Evolutionary conservation across 345 rosid genomes (phyloP).

Genomic region (Melastoma malabathricum): DNA sequence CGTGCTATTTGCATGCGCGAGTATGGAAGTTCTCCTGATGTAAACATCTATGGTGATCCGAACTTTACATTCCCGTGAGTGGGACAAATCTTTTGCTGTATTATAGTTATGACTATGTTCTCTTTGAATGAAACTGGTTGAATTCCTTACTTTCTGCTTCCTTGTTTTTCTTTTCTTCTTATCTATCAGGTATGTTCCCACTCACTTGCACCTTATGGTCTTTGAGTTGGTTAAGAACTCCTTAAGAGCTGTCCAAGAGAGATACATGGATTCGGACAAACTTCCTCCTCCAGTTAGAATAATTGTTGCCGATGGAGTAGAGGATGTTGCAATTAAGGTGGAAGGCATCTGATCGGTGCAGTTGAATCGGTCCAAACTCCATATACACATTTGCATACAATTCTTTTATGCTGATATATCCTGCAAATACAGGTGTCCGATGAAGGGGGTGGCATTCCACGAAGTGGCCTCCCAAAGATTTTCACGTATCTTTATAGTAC

Average conservation of each 20-base stretch:
- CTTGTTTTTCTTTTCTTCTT: constrained; percentile 1
- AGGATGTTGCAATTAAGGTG: constrained; percentile 95
- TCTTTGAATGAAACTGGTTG: background rate
- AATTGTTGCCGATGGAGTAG: constrained; percentile 86
- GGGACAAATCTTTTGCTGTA: background rate
- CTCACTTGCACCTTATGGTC: constrained; percentile 91
- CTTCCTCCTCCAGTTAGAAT: constrained; percentile 67
- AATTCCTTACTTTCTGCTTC: background rate
- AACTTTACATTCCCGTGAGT: constrained; percentile 91
- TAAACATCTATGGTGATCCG: constrained; percentile 79
- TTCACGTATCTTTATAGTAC: constrained; percentile 96
- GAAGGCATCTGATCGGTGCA: background rate
- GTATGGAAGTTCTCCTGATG: constrained; percentile 78
- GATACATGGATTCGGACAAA: constrained; percentile 60
- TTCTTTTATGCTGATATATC: constrained; percentile 4
- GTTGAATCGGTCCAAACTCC: background rate
- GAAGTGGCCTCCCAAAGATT: constrained; percentile 94
- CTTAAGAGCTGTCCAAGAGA: constrained; percentile 85
- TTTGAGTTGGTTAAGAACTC: constrained; percentile 96
- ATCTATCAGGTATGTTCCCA: constrained; percentile 59
- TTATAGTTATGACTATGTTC: too few relatives aligned
- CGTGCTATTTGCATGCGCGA: constrained; percentile 71
- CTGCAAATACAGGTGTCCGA: constrained; percentile 53
- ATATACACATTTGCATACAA: background rate
- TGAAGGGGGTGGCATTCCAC: constrained; percentile 95